Evolutionary conservation across 306 rosid species (phyloP), one percentile per base, ranked within the genome.

Genomic region (Dalbergia cultrata): DNA sequence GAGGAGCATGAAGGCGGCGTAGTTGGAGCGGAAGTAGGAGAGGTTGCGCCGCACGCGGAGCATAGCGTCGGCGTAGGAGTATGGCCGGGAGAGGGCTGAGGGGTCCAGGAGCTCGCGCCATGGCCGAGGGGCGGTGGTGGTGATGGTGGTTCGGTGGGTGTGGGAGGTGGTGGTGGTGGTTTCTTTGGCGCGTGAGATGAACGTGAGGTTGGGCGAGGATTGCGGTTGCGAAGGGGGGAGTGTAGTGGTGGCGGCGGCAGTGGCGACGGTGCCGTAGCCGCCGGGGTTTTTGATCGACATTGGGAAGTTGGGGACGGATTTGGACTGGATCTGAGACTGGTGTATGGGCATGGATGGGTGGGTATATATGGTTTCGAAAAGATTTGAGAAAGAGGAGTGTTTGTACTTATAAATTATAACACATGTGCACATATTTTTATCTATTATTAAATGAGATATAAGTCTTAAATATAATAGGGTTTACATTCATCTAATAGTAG

Each of bases 1-100:
- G 2, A 84, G 17, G 1, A 84, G 86, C n/a, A 69, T 57, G 1
- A 74, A 54, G 21, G 73, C 50, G 39, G 85, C 54, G 82, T 87
- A 87, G 74, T 87, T 87, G 81, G 65, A 84, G 0, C 78, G 83
- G 70, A 87, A 87, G 88, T 87, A 78, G 50, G 17, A 57, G n/a
- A 87, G 76, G 60, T 87, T 87, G 13, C 60, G 83, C 0, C 84
- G 76, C 77, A 81, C 66, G 16, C 88, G 88, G 10, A 44, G 21
- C 84, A 87, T 84, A n/a, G 88, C 90, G 66, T 81, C 88, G 21
- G 78, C 63, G 67, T 81, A 81, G n/a, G 84, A 56, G 61, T 0
- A 17, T 13, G 88, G 88, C 3, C 84, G 86, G 18, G 88, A 78
- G 47, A 87, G 17, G 65, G 90, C 82, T 7, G 86, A 81, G 21